A percentile compares a stretch with the other conserved stretches of the same genome.
phyloP scores from a whole-genome alignment of 2,329 filamentous ascomycete genomes.

The Bipolaris bicolor region DNA sequence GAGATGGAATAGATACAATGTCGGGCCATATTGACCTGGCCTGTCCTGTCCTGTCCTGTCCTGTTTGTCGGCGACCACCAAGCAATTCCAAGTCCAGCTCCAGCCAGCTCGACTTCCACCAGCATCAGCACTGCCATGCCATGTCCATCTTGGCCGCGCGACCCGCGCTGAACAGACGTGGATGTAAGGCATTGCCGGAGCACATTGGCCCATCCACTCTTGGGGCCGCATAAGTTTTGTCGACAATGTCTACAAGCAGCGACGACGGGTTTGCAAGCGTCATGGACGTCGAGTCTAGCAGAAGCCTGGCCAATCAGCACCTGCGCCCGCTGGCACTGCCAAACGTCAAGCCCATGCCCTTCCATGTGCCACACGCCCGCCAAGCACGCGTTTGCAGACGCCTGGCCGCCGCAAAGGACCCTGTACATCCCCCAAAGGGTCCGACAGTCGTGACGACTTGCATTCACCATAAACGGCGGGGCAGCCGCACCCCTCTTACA shows the following conservation, averaged over 20 bases:
- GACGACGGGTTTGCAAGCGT: conserved; percentile 33
- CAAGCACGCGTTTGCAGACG: conserved; percentile 6
- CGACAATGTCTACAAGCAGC: conserved; percentile 13
- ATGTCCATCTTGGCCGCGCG: not conserved
- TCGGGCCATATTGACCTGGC: not conserved
- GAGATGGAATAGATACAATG: not conserved
- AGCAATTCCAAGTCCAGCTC: too few species aligned
- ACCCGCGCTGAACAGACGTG: not conserved
- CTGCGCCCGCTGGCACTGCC: conserved; percentile 9
- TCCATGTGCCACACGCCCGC: conserved; percentile 18
- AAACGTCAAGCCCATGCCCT: conserved; percentile 22
- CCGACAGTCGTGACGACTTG: conserved; percentile 21
- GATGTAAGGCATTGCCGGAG: too few species aligned
- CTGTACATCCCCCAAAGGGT: conserved; percentile 18
- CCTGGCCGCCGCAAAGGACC: conserved; percentile 14
- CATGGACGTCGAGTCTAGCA: conserved; percentile 29
- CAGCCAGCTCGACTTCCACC: not conserved
- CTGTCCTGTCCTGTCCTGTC: too few species aligned
- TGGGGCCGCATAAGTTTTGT: not conserved
- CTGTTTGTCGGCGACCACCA: not conserved
- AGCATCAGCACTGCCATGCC: not conserved
- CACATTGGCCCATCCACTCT: not conserved
- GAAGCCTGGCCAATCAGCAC: conserved; percentile 22
- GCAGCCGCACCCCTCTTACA: not conserved
- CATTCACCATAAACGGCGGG: conserved; percentile 6